Base-by-base conservation (phyloP, 176 grass and related monocot species). In the Saccharum spontaneum region DNA sequence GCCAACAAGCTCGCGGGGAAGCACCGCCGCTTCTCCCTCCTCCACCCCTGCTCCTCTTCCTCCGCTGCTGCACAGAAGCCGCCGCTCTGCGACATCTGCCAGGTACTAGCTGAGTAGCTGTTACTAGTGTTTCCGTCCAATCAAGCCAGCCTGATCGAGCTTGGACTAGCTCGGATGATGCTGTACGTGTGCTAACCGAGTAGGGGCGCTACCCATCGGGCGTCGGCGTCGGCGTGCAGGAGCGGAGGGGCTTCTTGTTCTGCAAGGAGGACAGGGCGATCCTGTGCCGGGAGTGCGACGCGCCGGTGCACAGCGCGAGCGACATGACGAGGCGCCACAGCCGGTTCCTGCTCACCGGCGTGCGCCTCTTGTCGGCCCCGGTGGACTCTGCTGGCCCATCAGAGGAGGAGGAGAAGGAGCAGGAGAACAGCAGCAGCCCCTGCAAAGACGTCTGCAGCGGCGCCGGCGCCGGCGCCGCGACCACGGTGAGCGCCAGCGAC, bases 251-350 rank as follows among this genome's bases (percentile, higher is more conserved):
- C 34, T 86, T 94, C 50, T 1, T 99, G 66, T 99, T 99, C 90
- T 99, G 97, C 87, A 93, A 92, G 84, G 94, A 99, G 85, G 97
- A 99, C 75, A 86, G 97, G 78, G 92, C 90, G 77, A 94, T 96
- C 61, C 90, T 99, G 31, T 99, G 97, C 90, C 64, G 88, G 77
- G 94, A 94, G 80, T 99, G 97, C 87, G 97, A 99, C 71, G 82
- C 89, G 43, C 71, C 82, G 7, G 84, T 94, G 76, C 97, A 99
- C 82, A 89, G 75, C 34, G 87, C 76, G 15, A 99, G 82, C 84
- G 90, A 96, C 82, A 75, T 96, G 36, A 89, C 93, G 40, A 88
- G 87, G 90, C 91, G 90, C 48, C 97, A 99, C 93, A 85, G 73
- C 63, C 62, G 97, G 48, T 99, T 91, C 85, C 84, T 99, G 64